Base-by-base conservation (phyloP, 108 stramenopile species). In the Nitzschia sp. region DNA sequence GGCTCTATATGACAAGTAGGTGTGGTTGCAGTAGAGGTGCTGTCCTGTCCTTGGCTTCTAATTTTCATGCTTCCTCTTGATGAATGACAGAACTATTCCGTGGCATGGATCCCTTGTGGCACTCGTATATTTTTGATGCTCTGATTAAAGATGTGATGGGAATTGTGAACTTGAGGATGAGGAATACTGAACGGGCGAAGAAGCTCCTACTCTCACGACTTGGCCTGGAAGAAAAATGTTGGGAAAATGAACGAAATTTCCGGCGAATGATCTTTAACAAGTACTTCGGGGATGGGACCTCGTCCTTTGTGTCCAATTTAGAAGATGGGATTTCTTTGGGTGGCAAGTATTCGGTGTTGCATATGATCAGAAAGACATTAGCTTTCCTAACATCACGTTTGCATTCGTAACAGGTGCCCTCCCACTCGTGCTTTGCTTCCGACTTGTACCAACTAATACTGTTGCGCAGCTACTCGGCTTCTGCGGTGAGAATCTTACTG, bases 11-110 rank as follows among this genome's bases (percentile, higher is more conserved):
- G 26, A 57, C 57, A 14, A 21, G 57, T 57, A 57, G 10, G 57
- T 53, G 9, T 44, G 10, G 10, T 12, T 53, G 15, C 17, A 8
- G 17, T 8, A 14, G 12, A 53, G n/a, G 9, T 15, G 52, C n/a
- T 19, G 8, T 19, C 20, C n/a, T 53, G 15, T 11, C 20, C 8
- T 53, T 8, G 8, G 15, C 12, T 12, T 44, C 10, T n/a, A n/a
- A n/a, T n/a, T n/a, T n/a, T n/a, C n/a, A n/a, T n/a, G n/a, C n/a
- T n/a, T n/a, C n/a, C n/a, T n/a, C n/a, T n/a, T n/a, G n/a, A n/a
- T n/a, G n/a, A n/a, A n/a, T 10, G n/a, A 57, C 34, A 57, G 57
- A 29, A 10, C 10, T 57, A n/a, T 21, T 57, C 9, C 22, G 57
- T 10, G 57, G 29, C 7, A 7, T 57, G 6, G 57, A 57, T 57